These are phyloP conservation scores for Trichosporon sp. DNA, from an alignment of 1,284 basidiomycete species.

Conservation along the genomic window DNA sequence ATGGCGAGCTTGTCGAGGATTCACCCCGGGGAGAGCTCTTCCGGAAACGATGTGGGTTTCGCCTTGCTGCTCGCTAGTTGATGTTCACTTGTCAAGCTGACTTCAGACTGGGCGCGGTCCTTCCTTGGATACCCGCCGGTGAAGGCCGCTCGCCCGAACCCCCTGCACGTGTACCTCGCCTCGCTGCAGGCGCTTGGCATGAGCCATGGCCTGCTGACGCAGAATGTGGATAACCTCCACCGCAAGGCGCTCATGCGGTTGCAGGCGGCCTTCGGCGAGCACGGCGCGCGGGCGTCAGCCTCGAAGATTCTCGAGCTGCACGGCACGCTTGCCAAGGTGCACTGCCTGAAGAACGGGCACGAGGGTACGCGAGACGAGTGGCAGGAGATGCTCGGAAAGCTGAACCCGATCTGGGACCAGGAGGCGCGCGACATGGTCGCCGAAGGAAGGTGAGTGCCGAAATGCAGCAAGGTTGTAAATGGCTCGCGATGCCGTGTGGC, in stretches of 20 bases:
- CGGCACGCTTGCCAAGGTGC: slow-evolving; percentile 77
- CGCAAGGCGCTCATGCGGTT: slow-evolving; percentile 60
- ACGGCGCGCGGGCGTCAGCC: background rate
- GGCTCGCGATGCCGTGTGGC: no score
- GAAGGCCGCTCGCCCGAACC: slow-evolving; percentile 71
- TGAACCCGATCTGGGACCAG: slow-evolving; percentile 75
- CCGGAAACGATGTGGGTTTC: slow-evolving; percentile 49
- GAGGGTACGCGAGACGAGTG: slow-evolving; percentile 63
- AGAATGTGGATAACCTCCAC: slow-evolving; percentile 86
- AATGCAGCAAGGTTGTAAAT: background rate
- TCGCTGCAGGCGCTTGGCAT: slow-evolving; percentile 68
- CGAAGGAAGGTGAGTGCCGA: slow-evolving; percentile 51
- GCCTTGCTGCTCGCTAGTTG: background rate
- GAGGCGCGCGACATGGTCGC: slow-evolving; percentile 65
- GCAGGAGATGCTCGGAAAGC: slow-evolving; percentile 64
- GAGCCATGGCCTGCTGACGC: slow-evolving; percentile 69
- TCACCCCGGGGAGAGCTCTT: slow-evolving; percentile 64
- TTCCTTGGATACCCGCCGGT: slow-evolving; percentile 70
- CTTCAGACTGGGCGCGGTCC: slow-evolving; percentile 64
- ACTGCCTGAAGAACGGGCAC: slow-evolving; percentile 66
- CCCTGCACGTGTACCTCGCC: slow-evolving; percentile 77
- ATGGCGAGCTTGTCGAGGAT: slow-evolving; percentile 73
- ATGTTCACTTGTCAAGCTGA: background rate
- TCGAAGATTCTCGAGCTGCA: slow-evolving; percentile 71
- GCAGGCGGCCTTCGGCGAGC: slow-evolving; percentile 12